These are phyloP conservation scores for Saccharomyces hybrid DNA, from an alignment of 1,139 yeast genomes.

Conservation along the genomic window DNA sequence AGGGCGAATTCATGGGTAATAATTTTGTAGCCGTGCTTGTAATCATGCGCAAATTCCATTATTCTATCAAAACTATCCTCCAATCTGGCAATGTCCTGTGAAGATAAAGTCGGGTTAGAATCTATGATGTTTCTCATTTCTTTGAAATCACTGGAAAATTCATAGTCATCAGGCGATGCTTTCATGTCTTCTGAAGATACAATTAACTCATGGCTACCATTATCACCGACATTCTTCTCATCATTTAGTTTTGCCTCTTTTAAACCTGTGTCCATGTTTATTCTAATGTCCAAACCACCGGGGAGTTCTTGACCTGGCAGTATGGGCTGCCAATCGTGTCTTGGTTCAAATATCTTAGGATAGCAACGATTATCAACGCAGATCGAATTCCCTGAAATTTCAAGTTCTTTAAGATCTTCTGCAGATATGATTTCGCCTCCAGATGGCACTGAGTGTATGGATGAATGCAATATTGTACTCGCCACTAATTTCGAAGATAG, in stretches of 20 bases:
- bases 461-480: neutral
- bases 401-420: neutral
- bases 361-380: constrained; percentile 54
- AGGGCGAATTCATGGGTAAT: constrained; percentile 24
- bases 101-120: constrained; percentile 6
- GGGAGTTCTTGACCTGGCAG: constrained; percentile 67
- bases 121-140: constrained; percentile 8
- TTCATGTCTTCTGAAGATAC: neutral
- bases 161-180: constrained; percentile 10
- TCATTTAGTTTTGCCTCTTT: constrained; percentile 59
- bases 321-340: constrained; percentile 59
- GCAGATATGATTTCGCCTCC: neutral
- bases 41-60: constrained; percentile 31
- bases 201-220: neutral
- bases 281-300: constrained; percentile 65
- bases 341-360: constrained; percentile 53
- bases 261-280: constrained; percentile 58
- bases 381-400: constrained; percentile 19
- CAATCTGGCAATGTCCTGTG: constrained; percentile 15
- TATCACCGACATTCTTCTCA: constrained; percentile 9
- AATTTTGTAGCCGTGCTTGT: constrained; percentile 29
- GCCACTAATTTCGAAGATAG: neutral
- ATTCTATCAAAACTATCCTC: constrained; percentile 23
- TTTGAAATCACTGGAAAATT: constrained; percentile 22
- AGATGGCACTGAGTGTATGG: neutral